Evolutionary conservation across 2,329 filamentous ascomycete genomes (phyloP).

Genomic region (Pyricularia sp.): DNA sequence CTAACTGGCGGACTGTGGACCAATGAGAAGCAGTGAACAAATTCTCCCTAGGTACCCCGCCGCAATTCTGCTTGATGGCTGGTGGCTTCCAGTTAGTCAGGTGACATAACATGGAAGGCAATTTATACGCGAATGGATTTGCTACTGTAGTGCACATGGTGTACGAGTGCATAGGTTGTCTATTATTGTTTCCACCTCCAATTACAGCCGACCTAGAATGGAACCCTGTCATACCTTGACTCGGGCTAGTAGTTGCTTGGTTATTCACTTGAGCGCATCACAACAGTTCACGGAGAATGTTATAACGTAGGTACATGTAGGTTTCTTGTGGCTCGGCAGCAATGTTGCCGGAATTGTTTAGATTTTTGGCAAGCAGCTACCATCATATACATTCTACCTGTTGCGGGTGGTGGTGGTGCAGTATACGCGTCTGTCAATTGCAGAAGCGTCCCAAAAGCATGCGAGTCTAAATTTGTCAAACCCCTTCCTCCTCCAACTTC

Average conservation of each 20-base stretch:
- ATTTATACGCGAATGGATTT: background rate
- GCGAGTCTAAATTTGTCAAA: background rate
- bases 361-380: background rate
- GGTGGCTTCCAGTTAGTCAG: background rate
- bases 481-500: background rate
- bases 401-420: background rate
- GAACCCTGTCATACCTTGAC: background rate
- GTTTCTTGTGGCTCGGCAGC: background rate
- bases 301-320: background rate
- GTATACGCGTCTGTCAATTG: background rate
- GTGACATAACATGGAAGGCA: background rate
- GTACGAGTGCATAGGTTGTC: no score
- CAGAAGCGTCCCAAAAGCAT: background rate
- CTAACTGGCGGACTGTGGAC: background rate
- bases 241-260: no score
- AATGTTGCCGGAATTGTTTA: background rate
- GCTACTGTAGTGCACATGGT: no score
- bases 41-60: background rate
- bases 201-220: background rate
- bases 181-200: no score
- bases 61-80: background rate
- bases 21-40: background rate
- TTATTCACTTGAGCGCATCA: background rate
- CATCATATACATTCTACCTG: background rate
- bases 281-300: background rate